phyloP scores from a whole-genome alignment of 805 yeast species.

The Vanderwaltozyma polyspora region DNA sequence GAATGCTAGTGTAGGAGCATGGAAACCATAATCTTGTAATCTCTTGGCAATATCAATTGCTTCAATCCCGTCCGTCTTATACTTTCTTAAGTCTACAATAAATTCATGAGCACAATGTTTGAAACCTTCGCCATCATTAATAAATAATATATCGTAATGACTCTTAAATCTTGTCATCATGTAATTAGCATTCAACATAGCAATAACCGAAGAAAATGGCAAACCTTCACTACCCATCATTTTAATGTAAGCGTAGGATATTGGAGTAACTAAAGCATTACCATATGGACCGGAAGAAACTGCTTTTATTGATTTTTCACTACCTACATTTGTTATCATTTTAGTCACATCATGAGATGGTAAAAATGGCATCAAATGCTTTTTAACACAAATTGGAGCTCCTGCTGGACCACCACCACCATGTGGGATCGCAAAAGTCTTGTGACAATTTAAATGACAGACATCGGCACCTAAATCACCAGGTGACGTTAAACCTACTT shows the following conservation, averaged over 20 bases:
- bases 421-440: conserved; percentile 94
- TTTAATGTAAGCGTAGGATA: conserved; percentile 90
- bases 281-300: conserved; percentile 94
- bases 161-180: conserved; percentile 71
- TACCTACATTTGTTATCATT: conserved; percentile 35
- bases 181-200: conserved; percentile 91
- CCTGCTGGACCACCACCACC: conserved; percentile 99
- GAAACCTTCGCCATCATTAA: conserved; percentile 32
- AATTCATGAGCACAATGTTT: conserved; percentile 94
- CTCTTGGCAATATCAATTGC: conserved; percentile 96
- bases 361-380: conserved; percentile 67
- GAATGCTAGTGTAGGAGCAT: conserved; percentile 98
- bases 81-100: conserved; percentile 80
- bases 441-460: conserved; percentile 92
- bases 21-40: conserved; percentile 96
- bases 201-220: conserved; percentile 78
- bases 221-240: conserved; percentile 81
- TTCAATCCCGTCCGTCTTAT: conserved; percentile 70
- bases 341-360: conserved; percentile 63
- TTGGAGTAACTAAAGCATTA: conserved; percentile 85
- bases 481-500: conserved; percentile 93
- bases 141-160: conserved; percentile 66
- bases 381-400: conserved; percentile 91
- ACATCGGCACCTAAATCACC: conserved; percentile 98
- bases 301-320: conserved; percentile 48